Percentiles rank a stretch among this genome's conserved stretches.
phyloP scores from a whole-genome alignment of 345 rosid species.

The Xanthoceras sorbifolium region DNA sequence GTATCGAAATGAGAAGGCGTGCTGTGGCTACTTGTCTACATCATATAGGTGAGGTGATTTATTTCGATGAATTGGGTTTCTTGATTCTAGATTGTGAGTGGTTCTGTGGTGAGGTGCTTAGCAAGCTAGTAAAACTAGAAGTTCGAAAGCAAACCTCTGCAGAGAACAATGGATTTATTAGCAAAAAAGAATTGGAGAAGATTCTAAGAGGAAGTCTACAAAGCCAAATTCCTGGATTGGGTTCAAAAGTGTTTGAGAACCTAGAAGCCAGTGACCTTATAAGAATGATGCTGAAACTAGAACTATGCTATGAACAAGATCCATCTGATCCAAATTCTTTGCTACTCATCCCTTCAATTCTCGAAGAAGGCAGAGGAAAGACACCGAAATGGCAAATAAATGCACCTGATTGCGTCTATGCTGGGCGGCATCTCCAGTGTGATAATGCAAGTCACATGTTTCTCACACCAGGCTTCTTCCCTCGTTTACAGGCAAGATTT shows the following conservation, averaged over 20 bases:
- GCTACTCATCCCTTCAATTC: slow-evolving; percentile 78
- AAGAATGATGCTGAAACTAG: slow-evolving; percentile 84
- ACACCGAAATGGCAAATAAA: slow-evolving; percentile 77
- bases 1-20: slow-evolving; percentile 67
- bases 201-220: slow-evolving; percentile 71
- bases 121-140: slow-evolving; percentile 75
- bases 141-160: slow-evolving; percentile 54
- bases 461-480: slow-evolving; percentile 90
- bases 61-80: slow-evolving; percentile 72
- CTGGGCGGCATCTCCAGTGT: slow-evolving; percentile 90
- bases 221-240: slow-evolving; percentile 85
- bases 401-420: slow-evolving; percentile 54
- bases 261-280: slow-evolving; percentile 68
- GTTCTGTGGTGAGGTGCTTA: slow-evolving; percentile 83
- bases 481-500: slow-evolving; percentile 77
- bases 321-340: slow-evolving; percentile 69
- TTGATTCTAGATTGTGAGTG: slow-evolving; percentile 82
- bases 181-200: slow-evolving; percentile 77
- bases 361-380: slow-evolving; percentile 93
- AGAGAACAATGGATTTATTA: slow-evolving; percentile 64
- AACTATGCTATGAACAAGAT: slow-evolving; percentile 80
- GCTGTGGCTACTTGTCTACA: slow-evolving; percentile 91
- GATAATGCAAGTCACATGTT: slow-evolving; percentile 90
- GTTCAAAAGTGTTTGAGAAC: slow-evolving; percentile 79
- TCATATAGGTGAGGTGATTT: slow-evolving; percentile 83